These are phyloP conservation scores for Coemansia sp. DNA, from an alignment of 371 early-diverging fungal species.

Conservation along the genomic window DNA sequence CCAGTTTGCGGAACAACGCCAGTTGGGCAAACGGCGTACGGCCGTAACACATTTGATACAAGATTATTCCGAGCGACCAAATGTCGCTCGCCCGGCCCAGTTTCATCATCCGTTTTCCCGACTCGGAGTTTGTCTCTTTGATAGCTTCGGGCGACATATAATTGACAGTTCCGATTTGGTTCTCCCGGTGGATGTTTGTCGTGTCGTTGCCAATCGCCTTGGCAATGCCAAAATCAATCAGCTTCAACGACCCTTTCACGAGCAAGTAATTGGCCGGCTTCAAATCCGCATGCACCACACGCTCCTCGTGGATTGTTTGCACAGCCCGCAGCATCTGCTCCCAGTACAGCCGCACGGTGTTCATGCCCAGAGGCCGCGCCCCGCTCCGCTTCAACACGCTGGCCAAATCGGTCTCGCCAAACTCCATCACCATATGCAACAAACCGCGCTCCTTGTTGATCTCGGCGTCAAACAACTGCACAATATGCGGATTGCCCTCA, in stretches of 20 bases:
- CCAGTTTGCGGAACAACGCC: slow-evolving; percentile 64
- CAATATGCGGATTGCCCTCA: slow-evolving; percentile 64
- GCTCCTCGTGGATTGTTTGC: slow-evolving; percentile 77
- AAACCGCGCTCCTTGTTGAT: slow-evolving; percentile 59
- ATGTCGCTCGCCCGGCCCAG: slow-evolving; percentile 84
- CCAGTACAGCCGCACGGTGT: slow-evolving; percentile 81
- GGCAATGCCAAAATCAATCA: slow-evolving; percentile 99
- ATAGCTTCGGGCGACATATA: slow-evolving; percentile 98
- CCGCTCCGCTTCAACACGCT: slow-evolving; percentile 63
- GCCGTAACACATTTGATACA: slow-evolving; percentile 96
- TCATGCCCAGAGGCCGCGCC: slow-evolving; percentile 59
- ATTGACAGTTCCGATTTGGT: slow-evolving; percentile 92
- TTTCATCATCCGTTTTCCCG: slow-evolving; percentile 50
- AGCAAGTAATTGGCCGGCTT: slow-evolving; percentile 96
- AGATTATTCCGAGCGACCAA: slow-evolving; percentile 97
- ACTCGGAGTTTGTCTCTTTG: slow-evolving; percentile 42
- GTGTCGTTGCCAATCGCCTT: slow-evolving; percentile 93
- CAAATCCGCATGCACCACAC: slow-evolving; percentile 93
- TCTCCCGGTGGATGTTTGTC: slow-evolving; percentile 88
- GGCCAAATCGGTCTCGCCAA: slow-evolving; percentile 91
- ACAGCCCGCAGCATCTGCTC: slow-evolving; percentile 95
- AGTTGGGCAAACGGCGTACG: slow-evolving; percentile 83
- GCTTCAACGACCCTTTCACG: slow-evolving; percentile 78
- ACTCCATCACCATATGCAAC: slow-evolving; percentile 85
- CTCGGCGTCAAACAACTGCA: slow-evolving; percentile 78